Evolutionary conservation across 352 stramenopile species (phyloP).

Genomic region (Saprolegnia diclina): DNA sequence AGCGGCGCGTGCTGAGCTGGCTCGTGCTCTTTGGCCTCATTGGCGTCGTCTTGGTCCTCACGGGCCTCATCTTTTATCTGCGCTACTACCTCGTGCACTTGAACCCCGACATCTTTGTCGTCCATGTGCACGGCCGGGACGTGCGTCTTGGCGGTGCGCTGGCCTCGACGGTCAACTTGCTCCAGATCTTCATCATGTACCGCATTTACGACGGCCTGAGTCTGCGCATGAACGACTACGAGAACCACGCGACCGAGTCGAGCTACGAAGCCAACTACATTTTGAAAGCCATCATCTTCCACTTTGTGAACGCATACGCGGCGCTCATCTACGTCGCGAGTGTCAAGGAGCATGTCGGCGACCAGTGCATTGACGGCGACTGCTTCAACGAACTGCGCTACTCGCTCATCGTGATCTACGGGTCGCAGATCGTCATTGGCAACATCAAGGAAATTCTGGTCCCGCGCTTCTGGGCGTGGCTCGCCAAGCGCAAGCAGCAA

Average conservation of each 20-base stretch:
- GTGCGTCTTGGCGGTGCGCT: conserved; percentile 45
- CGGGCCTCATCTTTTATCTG: conserved; percentile 72
- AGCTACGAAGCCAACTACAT: conserved; percentile 91
- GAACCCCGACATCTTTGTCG: conserved; percentile 48
- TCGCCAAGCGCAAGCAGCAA: conserved; percentile 58
- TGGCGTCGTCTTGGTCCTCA: conserved; percentile 63
- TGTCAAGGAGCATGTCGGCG: conserved; percentile 78
- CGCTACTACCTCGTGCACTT: conserved; percentile 60
- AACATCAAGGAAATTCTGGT: conserved; percentile 76
- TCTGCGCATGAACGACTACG: conserved; percentile 85
- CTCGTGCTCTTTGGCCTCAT: conserved; percentile 73
- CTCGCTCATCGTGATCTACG: conserved; percentile 89
- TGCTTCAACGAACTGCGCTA: conserved; percentile 88
- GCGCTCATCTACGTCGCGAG: conserved; percentile 92
- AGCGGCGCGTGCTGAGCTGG: conserved; percentile 71
- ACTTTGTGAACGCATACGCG: conserved; percentile 95
- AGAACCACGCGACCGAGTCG: conserved; percentile 89
- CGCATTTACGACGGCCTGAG: conserved; percentile 88
- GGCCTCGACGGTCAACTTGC: conserved; percentile 62
- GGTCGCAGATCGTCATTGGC: conserved; percentile 75
- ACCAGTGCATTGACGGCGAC: conserved; percentile 40
- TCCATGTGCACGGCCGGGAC: conserved; percentile 47
- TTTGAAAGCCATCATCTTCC: conserved; percentile 92
- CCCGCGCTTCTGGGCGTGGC: conserved; percentile 63
- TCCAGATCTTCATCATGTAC: conserved; percentile 87